Evolutionary conservation across 306 rosid species (phyloP).

Genomic region (Dryas alaskensis): DNA sequence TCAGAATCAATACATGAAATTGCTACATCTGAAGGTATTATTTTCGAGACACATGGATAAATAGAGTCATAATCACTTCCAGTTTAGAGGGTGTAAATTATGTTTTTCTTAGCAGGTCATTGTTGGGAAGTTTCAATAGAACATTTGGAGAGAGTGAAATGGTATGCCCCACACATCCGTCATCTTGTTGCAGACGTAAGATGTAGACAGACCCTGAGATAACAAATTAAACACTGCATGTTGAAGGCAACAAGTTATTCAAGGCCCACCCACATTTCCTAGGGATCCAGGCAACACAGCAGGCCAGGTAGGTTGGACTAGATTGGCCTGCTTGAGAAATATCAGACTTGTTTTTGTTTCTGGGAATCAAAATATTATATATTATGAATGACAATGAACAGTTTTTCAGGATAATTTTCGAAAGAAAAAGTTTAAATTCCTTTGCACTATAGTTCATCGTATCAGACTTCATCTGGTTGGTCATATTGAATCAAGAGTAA

Average conservation of each 20-base stretch:
- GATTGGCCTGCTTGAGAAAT: neutral
- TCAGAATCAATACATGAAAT: constrained; percentile 56
- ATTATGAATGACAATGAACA: neutral
- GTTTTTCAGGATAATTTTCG: no score
- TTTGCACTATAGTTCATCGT: neutral
- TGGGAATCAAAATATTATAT: neutral
- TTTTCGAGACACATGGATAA: neutral
- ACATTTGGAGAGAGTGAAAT: constrained; percentile 86
- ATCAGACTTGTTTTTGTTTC: neutral
- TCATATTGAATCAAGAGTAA: neutral
- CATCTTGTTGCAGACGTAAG: constrained; percentile 81
- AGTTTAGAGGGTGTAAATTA: neutral
- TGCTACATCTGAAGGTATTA: constrained; percentile 75
- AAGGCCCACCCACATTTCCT: neutral
- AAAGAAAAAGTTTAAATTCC: no score
- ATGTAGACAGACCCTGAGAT: constrained; percentile 49
- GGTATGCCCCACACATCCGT: constrained; percentile 93
- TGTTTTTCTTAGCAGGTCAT: constrained; percentile 45
- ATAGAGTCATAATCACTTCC: neutral
- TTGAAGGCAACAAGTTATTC: constrained; percentile 14
- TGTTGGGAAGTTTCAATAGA: constrained; percentile 72
- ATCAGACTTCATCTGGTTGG: neutral
- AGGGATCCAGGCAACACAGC: neutral
- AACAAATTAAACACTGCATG: neutral
- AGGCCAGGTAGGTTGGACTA: neutral